Conservation (phyloP, 2,329 filamentous ascomycete species). For the Epichloe gansuensis region DNA sequence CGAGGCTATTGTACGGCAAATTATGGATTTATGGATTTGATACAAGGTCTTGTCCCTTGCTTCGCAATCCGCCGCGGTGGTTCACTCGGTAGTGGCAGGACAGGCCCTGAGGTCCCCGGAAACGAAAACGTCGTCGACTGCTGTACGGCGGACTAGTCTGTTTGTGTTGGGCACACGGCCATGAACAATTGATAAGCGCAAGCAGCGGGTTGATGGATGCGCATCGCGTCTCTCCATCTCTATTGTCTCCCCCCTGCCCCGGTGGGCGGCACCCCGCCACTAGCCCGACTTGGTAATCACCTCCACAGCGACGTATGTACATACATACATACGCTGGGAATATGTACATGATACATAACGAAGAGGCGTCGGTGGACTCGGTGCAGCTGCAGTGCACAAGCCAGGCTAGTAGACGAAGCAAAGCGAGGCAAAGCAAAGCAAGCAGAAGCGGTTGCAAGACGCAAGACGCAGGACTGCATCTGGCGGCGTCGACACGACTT, state of each 20-base stretch:
- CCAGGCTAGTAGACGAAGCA: constrained; percentile 5
- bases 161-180: neutral
- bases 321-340: neutral
- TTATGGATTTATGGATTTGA: neutral
- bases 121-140: neutral
- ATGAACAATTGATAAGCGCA: neutral
- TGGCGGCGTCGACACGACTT: constrained; percentile 6
- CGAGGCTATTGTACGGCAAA: neutral
- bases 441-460: no score
- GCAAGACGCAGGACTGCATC: neutral
- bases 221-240: neutral
- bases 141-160: neutral
- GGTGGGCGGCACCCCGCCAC: constrained; percentile 4
- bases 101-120: neutral
- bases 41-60: neutral
- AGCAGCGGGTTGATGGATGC: no score
- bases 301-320: neutral
- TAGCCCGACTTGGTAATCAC: constrained; percentile 4
- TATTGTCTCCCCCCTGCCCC: constrained; percentile 7
- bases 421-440: neutral
- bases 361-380: neutral
- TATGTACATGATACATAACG: no score
- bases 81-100: neutral
- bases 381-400: constrained; percentile 5
- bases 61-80: neutral